Conservation (phyloP, 2,329 filamentous ascomycete genomes). For the Blastomyces gilchristii region DNA sequence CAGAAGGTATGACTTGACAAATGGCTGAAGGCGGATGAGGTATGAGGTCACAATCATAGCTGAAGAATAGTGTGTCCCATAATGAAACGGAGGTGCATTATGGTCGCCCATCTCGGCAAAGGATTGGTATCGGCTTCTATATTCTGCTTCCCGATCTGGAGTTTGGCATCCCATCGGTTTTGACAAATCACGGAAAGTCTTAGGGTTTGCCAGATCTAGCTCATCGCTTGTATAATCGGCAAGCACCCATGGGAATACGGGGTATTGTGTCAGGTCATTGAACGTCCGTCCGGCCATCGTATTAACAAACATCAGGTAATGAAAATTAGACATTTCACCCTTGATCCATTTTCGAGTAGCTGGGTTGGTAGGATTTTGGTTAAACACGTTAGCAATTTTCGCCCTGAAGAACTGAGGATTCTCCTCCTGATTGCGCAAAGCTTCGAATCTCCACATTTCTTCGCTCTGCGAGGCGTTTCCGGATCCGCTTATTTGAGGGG, state of each 20-base stretch:
- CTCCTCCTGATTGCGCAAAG: slow-evolving; percentile 58
- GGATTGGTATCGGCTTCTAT: slow-evolving; percentile 72
- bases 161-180: slow-evolving; percentile 96
- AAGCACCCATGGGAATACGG: slow-evolving; percentile 93
- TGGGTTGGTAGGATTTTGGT: slow-evolving; percentile 67
- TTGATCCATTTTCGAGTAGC: slow-evolving; percentile 82
- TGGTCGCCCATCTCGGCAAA: slow-evolving; percentile 82
- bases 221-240: slow-evolving; percentile 94
- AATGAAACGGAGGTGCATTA: slow-evolving; percentile 74
- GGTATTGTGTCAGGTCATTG: slow-evolving; percentile 96
- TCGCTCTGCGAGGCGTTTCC: slow-evolving; percentile 65
- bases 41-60: slow-evolving; percentile 98
- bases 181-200: slow-evolving; percentile 78
- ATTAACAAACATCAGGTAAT: slow-evolving; percentile 97
- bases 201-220: slow-evolving; percentile 72
- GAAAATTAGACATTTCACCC: slow-evolving; percentile 95
- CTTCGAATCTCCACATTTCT: slow-evolving; percentile 85
- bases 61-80: slow-evolving; percentile 96
- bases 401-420: slow-evolving; percentile 62
- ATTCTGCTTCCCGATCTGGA: slow-evolving; percentile 61
- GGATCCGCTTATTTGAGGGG: slow-evolving; percentile 65
- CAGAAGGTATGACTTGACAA: slow-evolving; percentile 88
- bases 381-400: slow-evolving; percentile 87
- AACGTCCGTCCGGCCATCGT: slow-evolving; percentile 95
- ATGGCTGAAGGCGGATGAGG: slow-evolving; percentile 86